Evolutionary conservation across 768 basidiomycete species (phyloP).

Genomic region (Boletus sp.): DNA sequence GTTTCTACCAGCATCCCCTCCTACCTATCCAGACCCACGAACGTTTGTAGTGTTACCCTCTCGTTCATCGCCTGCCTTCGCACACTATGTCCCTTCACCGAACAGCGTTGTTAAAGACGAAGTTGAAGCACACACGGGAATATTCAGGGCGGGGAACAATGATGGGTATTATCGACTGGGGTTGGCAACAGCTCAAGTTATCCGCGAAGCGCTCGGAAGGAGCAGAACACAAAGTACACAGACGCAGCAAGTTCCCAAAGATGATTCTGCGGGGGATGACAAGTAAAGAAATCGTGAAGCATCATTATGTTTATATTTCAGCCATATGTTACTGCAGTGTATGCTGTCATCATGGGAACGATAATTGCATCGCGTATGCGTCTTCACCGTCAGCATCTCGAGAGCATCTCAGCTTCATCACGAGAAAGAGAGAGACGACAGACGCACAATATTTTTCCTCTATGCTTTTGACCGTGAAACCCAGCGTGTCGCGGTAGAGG

Average conservation of each 20-base stretch:
- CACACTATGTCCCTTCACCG: conserved; percentile 59
- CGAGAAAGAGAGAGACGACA: neutral
- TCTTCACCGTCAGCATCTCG: conserved; percentile 94
- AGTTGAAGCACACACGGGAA: conserved; percentile 81
- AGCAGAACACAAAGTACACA: neutral
- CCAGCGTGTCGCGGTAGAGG: conserved; percentile 85
- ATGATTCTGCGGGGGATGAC: neutral
- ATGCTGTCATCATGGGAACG: conserved; percentile 39
- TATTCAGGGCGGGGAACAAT: conserved; percentile 80
- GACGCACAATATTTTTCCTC: conserved; percentile 92
- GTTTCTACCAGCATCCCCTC: conserved; percentile 66
- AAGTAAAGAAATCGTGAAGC: conserved; percentile 2
- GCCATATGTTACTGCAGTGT: neutral
- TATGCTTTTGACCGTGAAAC: conserved; percentile 82
- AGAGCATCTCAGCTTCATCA: conserved; percentile 7
- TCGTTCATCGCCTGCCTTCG: conserved; percentile 42
- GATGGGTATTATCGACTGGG: conserved; percentile 91
- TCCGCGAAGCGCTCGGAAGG: conserved; percentile 53
- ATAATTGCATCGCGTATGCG: conserved; percentile 86
- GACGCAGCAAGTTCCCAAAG: neutral
- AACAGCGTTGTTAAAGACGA: conserved; percentile 76
- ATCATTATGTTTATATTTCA: conserved; percentile 10
- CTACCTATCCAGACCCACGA: conserved; percentile 50
- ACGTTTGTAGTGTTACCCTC: conserved; percentile 80
- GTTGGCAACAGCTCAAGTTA: conserved; percentile 56